phyloP scores from a whole-genome alignment of 306 rosid genomes.

The Cucurbita argyrosperma region DNA sequence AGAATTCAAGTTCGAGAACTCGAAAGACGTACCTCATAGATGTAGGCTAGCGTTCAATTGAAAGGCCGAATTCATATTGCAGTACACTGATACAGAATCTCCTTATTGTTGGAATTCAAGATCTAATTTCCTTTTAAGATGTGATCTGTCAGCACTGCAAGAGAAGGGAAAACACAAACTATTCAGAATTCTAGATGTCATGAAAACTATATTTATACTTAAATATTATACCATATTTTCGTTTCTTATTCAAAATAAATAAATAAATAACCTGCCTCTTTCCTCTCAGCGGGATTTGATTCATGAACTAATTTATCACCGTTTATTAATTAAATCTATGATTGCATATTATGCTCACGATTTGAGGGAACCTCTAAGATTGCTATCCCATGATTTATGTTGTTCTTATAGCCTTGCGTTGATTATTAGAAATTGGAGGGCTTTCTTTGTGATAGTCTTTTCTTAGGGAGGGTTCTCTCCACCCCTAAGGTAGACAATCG shows the following conservation, averaged over 20 bases:
- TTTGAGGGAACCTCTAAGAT: background rate
- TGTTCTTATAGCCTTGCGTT: background rate
- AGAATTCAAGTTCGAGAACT: background rate
- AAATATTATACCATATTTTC: background rate
- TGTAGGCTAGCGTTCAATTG: background rate
- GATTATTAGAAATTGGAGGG: background rate
- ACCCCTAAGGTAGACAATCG: background rate
- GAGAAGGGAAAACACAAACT: background rate
- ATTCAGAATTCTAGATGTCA: background rate
- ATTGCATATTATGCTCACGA: background rate
- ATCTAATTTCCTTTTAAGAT: conserved; percentile 83
- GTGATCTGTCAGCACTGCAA: conserved; percentile 80
- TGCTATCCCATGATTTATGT: background rate
- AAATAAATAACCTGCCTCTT: background rate
- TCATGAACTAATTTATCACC: background rate
- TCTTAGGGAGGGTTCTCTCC: background rate
- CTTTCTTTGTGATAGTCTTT: background rate
- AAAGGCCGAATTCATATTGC: background rate
- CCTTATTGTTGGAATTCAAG: conserved; percentile 68
- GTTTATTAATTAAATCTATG: background rate
- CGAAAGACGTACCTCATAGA: background rate
- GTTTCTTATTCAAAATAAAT: background rate
- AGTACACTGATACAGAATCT: conserved; percentile 11
- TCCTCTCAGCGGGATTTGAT: background rate
- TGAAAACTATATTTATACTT: background rate